Evolutionary conservation across 129 eudicot genomes (phyloP), one percentile per base, ranked within the genome.

Genomic region (Chrysanthemum seticuspe): DNA sequence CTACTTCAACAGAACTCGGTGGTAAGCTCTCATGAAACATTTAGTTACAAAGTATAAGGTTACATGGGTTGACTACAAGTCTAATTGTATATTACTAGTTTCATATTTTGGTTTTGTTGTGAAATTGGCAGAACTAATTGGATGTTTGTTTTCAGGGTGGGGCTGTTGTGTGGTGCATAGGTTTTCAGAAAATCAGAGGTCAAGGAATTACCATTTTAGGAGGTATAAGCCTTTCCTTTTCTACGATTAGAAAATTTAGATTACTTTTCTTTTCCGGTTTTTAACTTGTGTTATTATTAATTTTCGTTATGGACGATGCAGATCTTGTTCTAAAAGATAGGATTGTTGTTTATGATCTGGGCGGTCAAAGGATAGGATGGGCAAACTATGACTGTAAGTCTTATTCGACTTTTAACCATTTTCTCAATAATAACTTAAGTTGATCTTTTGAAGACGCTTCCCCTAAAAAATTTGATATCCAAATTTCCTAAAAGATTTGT

Each of bases 351-450:
- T 89, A 93, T 77, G 97, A 93, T 83, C 77, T 93, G 54, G 98
- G 85, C 81, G 89, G 88, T 77, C 98, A 90, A 66, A 78, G 96
- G 64, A 83, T 93, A 59, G 98, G 98, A 74, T 93, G 98, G 98
- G 96, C 86, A 13, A 83, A 86, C 71, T 93, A 93, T 60, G 96
- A 93, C 80, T 93, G 98, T 93, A 89, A 89, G 97, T 76, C 47
- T 51, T 51, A 59, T 53, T 71, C 56, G 12, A 5, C 44, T 0
- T 13, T 29, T 13, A 2, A 52, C 52, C 21, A 3, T 21, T 9
- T 14, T 7, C 48, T 0, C 7, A 3, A 1, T 9, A 11, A 4
- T 2, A 40, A 53, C 8, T 19, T 13, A 9, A 14, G 31, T 25
- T 44, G 4, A 54, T 49, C 29, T 1, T 7, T 14, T 25, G 10